phyloP scores from a whole-genome alignment of 805 yeast species.

The Yarrowia sp. region DNA sequence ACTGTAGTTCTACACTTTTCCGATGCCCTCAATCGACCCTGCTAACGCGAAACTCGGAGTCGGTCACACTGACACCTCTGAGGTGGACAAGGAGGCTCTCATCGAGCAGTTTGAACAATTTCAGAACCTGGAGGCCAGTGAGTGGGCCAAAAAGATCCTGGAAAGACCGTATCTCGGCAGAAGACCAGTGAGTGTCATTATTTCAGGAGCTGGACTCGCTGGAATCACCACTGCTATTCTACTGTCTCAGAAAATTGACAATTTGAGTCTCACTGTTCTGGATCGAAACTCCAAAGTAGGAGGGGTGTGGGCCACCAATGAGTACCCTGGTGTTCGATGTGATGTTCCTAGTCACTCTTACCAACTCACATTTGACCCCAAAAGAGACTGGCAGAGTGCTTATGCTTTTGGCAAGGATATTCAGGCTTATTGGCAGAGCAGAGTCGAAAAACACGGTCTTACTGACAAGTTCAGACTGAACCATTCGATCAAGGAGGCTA shows the following conservation, averaged over 20 bases:
- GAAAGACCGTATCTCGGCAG: conserved; percentile 7
- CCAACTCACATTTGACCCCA: conserved; percentile 46
- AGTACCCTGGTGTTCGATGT: conserved; percentile 45
- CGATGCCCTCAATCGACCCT: not conserved
- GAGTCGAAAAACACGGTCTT: conserved; percentile 44
- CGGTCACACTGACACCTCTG: conserved; percentile 18
- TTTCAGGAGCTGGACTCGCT: conserved; percentile 48
- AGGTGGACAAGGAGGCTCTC: conserved; percentile 22
- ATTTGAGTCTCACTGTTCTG: conserved; percentile 43
- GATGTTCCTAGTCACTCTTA: conserved; percentile 47
- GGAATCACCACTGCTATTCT: conserved; percentile 45
- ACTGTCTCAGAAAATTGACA: conserved; percentile 43
- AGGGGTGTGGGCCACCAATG: conserved; percentile 46
- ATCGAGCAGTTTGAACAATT: conserved; percentile 14
- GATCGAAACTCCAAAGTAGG: conserved; percentile 46
- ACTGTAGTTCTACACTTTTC: too few species aligned
- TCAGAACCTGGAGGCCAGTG: conserved; percentile 6
- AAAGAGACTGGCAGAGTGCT: conserved; percentile 45
- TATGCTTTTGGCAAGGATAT: conserved; percentile 46
- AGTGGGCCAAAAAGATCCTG: conserved; percentile 20
- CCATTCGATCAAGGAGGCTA: conserved; percentile 42
- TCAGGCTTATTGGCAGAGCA: conserved; percentile 43
- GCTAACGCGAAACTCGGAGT: conserved; percentile 1
- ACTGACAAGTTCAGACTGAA: conserved; percentile 42
- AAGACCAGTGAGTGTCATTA: conserved; percentile 41